Percentiles rank a stretch among this genome's conserved stretches.
phyloP scores from a whole-genome alignment of 176 grass and related monocot genomes.

The Panicum miliaceum region DNA sequence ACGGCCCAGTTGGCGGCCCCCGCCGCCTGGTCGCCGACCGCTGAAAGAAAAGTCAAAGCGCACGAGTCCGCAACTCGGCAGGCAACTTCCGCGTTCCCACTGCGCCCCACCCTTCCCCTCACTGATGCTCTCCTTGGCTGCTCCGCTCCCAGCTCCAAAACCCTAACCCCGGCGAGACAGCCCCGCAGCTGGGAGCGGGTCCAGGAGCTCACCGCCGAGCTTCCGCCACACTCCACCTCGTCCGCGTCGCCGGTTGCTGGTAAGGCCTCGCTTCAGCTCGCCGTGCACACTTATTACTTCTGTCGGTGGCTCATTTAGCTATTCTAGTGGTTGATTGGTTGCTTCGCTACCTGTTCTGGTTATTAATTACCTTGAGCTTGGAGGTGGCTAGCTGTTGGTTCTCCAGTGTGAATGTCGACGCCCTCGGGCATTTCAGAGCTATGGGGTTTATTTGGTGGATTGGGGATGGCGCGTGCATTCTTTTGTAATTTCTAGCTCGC shows the following conservation, averaged over 20 bases:
- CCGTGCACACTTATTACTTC: neutral
- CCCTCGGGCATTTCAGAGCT: neutral
- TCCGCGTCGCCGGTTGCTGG: constrained; percentile 8
- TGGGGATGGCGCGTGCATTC: neutral
- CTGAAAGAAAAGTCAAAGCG: constrained; percentile 52
- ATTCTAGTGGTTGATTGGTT: constrained; percentile 7
- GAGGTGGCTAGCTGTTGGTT: neutral
- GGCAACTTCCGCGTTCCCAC: constrained; percentile 33
- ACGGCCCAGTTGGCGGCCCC: constrained; percentile 16
- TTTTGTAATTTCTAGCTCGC: constrained; percentile 1
- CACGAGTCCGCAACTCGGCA: constrained; percentile 15
- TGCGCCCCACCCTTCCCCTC: neutral
- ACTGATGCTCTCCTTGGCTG: constrained; percentile 5
- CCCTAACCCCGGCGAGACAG: constrained; percentile 38
- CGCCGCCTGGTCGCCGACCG: constrained; percentile 8
- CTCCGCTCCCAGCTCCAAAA: constrained; percentile 46
- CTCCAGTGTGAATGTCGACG: neutral
- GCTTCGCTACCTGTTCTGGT: neutral
- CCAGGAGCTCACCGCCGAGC: constrained; percentile 29
- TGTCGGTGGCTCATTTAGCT: neutral
- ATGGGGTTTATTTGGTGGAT: neutral
- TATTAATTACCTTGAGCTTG: neutral
- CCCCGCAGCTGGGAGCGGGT: constrained; percentile 1
- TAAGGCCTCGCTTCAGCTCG: constrained; percentile 28
- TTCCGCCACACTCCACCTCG: neutral